phyloP scores from a whole-genome alignment of 495 filamentous ascomycete genomes.

The Tuber magnatum region DNA sequence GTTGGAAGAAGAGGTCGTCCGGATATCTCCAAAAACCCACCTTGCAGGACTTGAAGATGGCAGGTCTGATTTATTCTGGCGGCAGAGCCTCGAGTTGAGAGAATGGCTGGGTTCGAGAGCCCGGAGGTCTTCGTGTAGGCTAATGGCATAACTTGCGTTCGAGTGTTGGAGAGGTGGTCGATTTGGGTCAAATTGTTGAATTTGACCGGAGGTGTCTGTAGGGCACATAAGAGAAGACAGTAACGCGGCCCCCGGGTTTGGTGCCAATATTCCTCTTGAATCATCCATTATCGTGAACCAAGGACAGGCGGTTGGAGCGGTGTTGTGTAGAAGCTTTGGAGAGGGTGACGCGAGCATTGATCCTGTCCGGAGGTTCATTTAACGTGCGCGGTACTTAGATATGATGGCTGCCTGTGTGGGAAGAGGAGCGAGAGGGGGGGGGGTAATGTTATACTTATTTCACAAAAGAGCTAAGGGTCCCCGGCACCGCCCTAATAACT shows the following conservation, averaged over 20 bases:
- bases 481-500: neutral
- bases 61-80: slow-evolving; percentile 11
- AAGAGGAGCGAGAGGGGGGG: neutral
- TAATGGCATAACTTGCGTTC: neutral
- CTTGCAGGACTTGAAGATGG: slow-evolving; percentile 15
- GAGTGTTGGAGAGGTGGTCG: neutral
- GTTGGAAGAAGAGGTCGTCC: neutral
- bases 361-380: neutral
- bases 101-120: neutral
- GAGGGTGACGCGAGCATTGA: neutral
- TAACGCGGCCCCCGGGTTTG: neutral
- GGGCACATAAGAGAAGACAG: neutral
- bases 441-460: slow-evolving; percentile 3
- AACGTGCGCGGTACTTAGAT: neutral
- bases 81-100: slow-evolving; percentile 2
- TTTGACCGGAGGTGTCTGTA: neutral
- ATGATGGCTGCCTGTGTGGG: neutral
- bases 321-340: neutral
- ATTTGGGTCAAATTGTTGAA: neutral
- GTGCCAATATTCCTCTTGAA: neutral
- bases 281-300: neutral
- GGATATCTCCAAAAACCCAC: neutral
- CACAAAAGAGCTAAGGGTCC: neutral
- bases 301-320: neutral
- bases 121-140: neutral